Base-by-base conservation (phyloP, 164 flowering plant species). In the Vitis rotundifolia region DNA sequence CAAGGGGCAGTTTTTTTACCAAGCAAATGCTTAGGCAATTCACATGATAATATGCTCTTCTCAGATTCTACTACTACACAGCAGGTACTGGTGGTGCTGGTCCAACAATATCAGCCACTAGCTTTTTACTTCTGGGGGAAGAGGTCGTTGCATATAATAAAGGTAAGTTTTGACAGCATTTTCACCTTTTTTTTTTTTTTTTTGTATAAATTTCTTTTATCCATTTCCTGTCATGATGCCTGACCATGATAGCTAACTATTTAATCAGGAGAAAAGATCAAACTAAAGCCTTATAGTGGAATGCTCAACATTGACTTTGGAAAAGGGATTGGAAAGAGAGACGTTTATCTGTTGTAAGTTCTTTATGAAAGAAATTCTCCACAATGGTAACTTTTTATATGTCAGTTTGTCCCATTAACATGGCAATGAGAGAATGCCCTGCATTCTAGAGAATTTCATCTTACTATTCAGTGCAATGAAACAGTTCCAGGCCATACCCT, bases 81-180 rank as follows among this genome's bases (percentile, higher is more conserved):
- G 99, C 98, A 61, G 99, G 99, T 59, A 83, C 89, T 67, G 99
- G 99, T 72, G 99, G 99, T 78, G 98, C 94, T 72, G 99, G 99
- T 60, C 99, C 99, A 57, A 95, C 99, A 9, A 95, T 95, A 73
- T 77, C 93, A 80, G 90, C 97, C 12, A 95, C 99, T 49, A 95
- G 98, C 61, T 95, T 95, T 83, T 79, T 95, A 74, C 97, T 95
- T 83, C 91, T 95, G 28, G 99, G 97, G 57, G 99, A 95, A 78
- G 97, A 95, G 70, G 99, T 91, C 26, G 78, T 88, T 77, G 99
- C 97, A 64, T 95, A 89, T 81, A 89, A 76, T 71, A 89, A 91
- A 89, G 99, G 99, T 93, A 13, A 61, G 67, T 68, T 52, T 79
- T 64, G 22, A 47, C 9, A 51, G 18, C 61, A 26, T 22, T 54